Evolutionary conservation across 2,329 filamentous ascomycete species (phyloP), one percentile per base, ranked within the genome.

Genomic region (Graphilbum fragrans): DNA sequence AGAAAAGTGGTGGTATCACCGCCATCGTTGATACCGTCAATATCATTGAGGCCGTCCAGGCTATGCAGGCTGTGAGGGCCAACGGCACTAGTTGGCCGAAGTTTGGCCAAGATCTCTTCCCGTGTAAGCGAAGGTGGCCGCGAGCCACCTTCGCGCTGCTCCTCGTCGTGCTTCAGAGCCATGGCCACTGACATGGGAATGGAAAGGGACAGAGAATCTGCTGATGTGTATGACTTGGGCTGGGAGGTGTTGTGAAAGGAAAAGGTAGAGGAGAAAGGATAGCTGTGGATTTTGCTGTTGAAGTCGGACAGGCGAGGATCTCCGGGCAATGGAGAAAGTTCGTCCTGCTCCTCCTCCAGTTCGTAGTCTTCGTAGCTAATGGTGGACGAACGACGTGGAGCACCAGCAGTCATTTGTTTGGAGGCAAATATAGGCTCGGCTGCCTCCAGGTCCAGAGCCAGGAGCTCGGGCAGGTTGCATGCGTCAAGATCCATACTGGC

Each of bases 391-490:
- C 39, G 29, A 31, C 29, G 39, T 11, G 72, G 72, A 9, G 59
- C 51, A 9, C 72, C 72, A 19, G 70, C 65, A 6, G 71, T 72
- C 63, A 75, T 67, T 43, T 65, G 67, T 51, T 59, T 70, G 14
- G 69, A 62, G 21, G 57, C 56, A 42, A 75, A 76, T 21, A 72
- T 52, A 10, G 60, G 56, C 39, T 59, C 59, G 17, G 68, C 73
- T 19, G 61, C 51, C 50, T 73, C 67, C 36, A 77, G 57, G 47
- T 77, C 71, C 44, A 61, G 63, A 7, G 65, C 72, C n/a, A 77
- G 58, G 32, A 74, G 50, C 54, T 77, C 74, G 3, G 73, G 69
- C 17, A 77, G 58, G 54, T 67, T 76, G 52, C 64, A 65, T 10
- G 6, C 29, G n/a, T 31, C 29, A 10, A n/a, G n/a, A 31, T 31